phyloP scores from a whole-genome alignment of 1,284 basidiomycete genomes.

The Sporisorium exsertum region DNA sequence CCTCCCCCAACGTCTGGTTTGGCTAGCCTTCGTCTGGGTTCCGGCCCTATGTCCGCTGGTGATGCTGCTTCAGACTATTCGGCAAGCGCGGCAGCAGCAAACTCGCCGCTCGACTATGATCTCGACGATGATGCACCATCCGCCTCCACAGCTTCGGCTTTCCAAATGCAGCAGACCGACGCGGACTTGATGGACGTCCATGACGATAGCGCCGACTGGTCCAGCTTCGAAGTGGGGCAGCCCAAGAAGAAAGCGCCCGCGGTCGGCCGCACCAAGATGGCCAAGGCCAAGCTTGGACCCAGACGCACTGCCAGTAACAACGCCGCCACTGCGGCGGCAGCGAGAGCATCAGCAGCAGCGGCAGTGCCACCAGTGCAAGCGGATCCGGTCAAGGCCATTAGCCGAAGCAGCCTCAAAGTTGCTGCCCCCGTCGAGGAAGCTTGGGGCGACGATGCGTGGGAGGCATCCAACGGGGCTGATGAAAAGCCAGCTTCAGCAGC shows the following conservation, averaged over 20 bases:
- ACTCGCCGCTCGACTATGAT: slow-evolving; percentile 43
- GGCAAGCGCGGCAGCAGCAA: slow-evolving; percentile 1
- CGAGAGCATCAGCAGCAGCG: slow-evolving; percentile 4
- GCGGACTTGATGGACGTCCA: slow-evolving; percentile 59
- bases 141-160: slow-evolving; percentile 34
- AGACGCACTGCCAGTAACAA: slow-evolving; percentile 23
- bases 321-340: slow-evolving; percentile 18
- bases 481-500: neutral
- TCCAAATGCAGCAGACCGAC: slow-evolving; percentile 11
- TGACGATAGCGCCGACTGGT: slow-evolving; percentile 61
- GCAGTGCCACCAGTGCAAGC: slow-evolving; percentile 11
- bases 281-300: slow-evolving; percentile 41
- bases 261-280: slow-evolving; percentile 36
- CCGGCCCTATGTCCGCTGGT: slow-evolving; percentile 10
- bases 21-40: slow-evolving; percentile 41
- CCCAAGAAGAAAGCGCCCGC: slow-evolving; percentile 38
- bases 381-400: slow-evolving; percentile 37
- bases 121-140: slow-evolving; percentile 33
- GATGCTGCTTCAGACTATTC: slow-evolving; percentile 1
- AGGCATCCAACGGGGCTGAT: neutral
- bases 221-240: slow-evolving; percentile 52
- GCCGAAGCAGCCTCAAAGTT: slow-evolving; percentile 43
- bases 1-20: slow-evolving; percentile 33
- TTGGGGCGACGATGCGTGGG: slow-evolving; percentile 51
- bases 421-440: slow-evolving; percentile 28